Evolutionary conservation across 2,329 filamentous ascomycete species (phyloP).

Genomic region (Aspergillus sp.): DNA sequence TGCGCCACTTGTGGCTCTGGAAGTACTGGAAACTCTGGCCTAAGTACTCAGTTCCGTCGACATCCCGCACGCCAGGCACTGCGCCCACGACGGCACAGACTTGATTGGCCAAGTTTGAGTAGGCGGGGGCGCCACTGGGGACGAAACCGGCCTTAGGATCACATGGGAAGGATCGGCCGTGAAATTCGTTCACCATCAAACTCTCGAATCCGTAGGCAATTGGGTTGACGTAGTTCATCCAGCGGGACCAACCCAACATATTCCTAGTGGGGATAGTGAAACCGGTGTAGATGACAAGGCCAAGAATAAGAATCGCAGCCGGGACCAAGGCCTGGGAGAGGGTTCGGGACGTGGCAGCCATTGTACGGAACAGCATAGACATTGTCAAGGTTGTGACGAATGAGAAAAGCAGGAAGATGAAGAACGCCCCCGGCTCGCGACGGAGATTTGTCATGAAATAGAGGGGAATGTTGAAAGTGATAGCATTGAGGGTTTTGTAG

Average conservation of each 20-base stretch:
- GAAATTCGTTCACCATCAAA: slow-evolving; percentile 81
- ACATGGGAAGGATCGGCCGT: slow-evolving; percentile 60
- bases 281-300: slow-evolving; percentile 50
- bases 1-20: slow-evolving; percentile 62
- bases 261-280: slow-evolving; percentile 50
- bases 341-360: slow-evolving; percentile 73
- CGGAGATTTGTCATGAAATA: slow-evolving; percentile 88
- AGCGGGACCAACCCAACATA: slow-evolving; percentile 78
- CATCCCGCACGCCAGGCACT: slow-evolving; percentile 49
- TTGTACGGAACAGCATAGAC: slow-evolving; percentile 83
- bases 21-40: slow-evolving; percentile 57
- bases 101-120: slow-evolving; percentile 36
- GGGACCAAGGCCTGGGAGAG: slow-evolving; percentile 58
- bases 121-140: slow-evolving; percentile 44
- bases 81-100: slow-evolving; percentile 64
- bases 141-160: slow-evolving; percentile 33
- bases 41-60: slow-evolving; percentile 62
- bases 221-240: slow-evolving; percentile 80
- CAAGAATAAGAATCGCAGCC: slow-evolving; percentile 50
- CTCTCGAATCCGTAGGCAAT: slow-evolving; percentile 78
- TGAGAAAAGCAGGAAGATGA: slow-evolving; percentile 78
- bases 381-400: slow-evolving; percentile 73
- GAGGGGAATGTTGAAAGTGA: slow-evolving; percentile 75
- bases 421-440: slow-evolving; percentile 73
- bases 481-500: slow-evolving; percentile 72